Evolutionary conservation across 176 grass and related monocot species (phyloP).

Genomic region (Carex littledalei): DNA sequence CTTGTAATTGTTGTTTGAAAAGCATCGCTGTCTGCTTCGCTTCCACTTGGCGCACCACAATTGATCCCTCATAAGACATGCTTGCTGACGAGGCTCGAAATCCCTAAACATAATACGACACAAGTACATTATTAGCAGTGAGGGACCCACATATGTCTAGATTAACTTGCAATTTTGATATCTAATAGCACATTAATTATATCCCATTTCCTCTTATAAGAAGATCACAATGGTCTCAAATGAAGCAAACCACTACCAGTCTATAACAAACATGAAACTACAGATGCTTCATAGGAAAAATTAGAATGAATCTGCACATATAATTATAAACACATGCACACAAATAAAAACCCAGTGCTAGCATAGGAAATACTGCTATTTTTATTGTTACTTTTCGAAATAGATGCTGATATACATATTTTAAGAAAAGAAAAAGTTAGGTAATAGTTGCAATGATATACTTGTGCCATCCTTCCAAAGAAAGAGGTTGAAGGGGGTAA

Average conservation of each 20-base stretch:
- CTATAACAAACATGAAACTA: neutral
- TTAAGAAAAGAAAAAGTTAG: neutral
- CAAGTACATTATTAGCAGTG: slow-evolving; percentile 7
- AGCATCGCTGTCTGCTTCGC: slow-evolving; percentile 88
- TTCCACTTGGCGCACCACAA: slow-evolving; percentile 73
- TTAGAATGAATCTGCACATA: neutral
- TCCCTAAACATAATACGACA: slow-evolving; percentile 43
- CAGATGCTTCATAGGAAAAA: neutral
- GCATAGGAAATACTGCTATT: neutral
- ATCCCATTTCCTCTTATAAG: neutral
- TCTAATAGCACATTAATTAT: slow-evolving; percentile 12
- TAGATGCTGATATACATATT: neutral
- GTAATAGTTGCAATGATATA: slow-evolving; percentile 31
- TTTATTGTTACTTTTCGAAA: neutral
- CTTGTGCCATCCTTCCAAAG: slow-evolving; percentile 73
- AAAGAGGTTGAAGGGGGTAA: slow-evolving; percentile 73
- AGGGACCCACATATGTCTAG: slow-evolving; percentile 16
- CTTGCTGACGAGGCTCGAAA: slow-evolving; percentile 58
- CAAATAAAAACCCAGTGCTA: neutral
- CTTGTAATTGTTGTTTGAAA: slow-evolving; percentile 93
- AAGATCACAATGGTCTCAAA: neutral
- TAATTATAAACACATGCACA: neutral
- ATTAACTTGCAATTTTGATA: neutral
- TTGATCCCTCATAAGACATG: slow-evolving; percentile 64
- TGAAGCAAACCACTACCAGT: neutral